phyloP scores from a whole-genome alignment of 176 grass and related monocot species.

The Oryza glaberrima region DNA sequence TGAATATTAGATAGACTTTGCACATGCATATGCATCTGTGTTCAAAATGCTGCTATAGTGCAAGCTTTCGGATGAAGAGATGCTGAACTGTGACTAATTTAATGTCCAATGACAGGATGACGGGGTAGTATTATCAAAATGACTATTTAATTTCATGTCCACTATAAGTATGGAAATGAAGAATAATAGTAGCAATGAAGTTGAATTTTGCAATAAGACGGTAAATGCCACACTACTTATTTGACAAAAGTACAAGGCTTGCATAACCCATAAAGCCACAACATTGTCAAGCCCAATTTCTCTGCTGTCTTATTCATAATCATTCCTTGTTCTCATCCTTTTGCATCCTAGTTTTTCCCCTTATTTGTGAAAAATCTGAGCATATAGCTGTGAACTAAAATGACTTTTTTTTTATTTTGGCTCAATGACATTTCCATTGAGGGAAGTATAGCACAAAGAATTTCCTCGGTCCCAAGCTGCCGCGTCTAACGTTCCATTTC shows the following conservation, averaged over 20 bases:
- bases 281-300: neutral
- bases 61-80: neutral
- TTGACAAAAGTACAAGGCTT: neutral
- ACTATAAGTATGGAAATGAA: constrained; percentile 8
- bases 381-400: neutral
- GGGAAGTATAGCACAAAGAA: neutral
- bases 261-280: neutral
- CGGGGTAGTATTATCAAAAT: neutral
- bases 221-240: neutral
- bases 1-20: neutral
- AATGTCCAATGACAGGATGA: neutral
- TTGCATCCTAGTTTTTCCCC: neutral
- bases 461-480: neutral
- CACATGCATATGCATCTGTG: neutral
- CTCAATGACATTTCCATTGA: neutral
- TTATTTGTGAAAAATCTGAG: neutral
- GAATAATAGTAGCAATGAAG: neutral
- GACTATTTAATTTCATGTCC: neutral
- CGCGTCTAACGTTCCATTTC: neutral
- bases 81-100: neutral
- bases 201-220: neutral
- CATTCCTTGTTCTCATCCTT: neutral
- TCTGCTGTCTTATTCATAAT: neutral
- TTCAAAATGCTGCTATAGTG: neutral
- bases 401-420: too few relatives aligned